Base-by-base conservation (phyloP, 1,284 basidiomycete genomes). In the Mycena sp. region DNA sequence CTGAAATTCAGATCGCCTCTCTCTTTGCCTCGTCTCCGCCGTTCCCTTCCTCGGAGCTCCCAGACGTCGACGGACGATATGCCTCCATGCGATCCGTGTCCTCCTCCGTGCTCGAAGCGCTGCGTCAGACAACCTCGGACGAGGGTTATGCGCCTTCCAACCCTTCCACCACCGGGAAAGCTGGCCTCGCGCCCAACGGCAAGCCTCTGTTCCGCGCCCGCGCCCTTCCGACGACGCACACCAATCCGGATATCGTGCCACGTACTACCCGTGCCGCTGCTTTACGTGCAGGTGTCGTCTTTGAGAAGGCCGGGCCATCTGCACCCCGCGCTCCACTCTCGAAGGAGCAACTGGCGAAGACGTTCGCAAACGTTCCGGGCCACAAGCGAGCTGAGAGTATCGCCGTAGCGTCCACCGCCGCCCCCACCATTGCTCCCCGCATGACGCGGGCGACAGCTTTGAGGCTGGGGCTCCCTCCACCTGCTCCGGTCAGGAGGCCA, bases 21-120 rank as follows among this genome's bases (percentile, higher is more conserved):
- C 83, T 93, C 61, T 94, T 93, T 72, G 89, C 82, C 17, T 92
- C 89, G 12, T 92, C 90, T 1, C 92, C 91, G 5, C 90, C 89
- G 7, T 93, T 92, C 78, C 88, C 86, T 2, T 79, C 85, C 2
- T 76, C 81, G 3, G 89, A 90, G 32, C 82, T 92, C n/a, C 66
- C 66, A 17, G 80, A 78, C 30, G 61, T 65, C 37, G 73, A 76
- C 40, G 62, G 58, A 10, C 72, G 76, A 29, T 77, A 76, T 57
- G 76, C 73, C 30, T 83, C 85, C 3, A 72, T 85, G 51, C 77
- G 79, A 23, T 85, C 84, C 1, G 69, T 84, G 41, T 78, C 80
- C 3, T 83, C 83, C 12, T 81, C 81, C 2, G 75, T 83, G 16
- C 75, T 85, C 29, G 78, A 82, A 48, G 80, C 78, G 12, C 77